These are phyloP conservation scores for Volutella citrinella DNA, from an alignment of 2,329 filamentous ascomycete genomes.

Conservation along the genomic window DNA sequence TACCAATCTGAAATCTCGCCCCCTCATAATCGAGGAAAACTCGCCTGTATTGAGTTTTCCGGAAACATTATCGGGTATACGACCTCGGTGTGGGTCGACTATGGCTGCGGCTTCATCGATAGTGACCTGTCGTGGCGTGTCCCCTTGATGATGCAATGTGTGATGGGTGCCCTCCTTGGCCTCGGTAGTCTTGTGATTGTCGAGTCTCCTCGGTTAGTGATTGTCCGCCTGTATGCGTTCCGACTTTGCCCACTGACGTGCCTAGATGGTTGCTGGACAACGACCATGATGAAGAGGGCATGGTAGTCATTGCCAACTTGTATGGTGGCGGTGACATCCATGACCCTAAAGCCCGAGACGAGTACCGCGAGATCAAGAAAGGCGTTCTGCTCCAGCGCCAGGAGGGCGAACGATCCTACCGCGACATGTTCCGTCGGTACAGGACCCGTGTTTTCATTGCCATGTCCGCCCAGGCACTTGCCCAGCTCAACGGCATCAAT, in stretches of 20 bases:
- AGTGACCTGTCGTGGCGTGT: constrained; percentile 86
- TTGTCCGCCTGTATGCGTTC: constrained; percentile 2
- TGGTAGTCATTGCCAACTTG: constrained; percentile 95
- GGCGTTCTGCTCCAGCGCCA: constrained; percentile 88
- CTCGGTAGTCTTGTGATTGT: constrained; percentile 89
- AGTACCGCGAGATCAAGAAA: constrained; percentile 99
- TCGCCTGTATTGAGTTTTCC: constrained; percentile 97
- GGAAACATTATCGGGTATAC: constrained; percentile 96
- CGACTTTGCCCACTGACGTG: constrained; percentile 23
- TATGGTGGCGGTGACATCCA: constrained; percentile 96
- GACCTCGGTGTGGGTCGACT: constrained; percentile 97
- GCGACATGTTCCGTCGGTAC: constrained; percentile 94
- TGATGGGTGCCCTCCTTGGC: constrained; percentile 86
- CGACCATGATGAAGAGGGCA: constrained; percentile 96
- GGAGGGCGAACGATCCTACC: constrained; percentile 88
- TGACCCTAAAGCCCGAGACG: constrained; percentile 85
- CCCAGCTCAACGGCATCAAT: constrained; percentile 98
- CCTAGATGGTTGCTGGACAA: constrained; percentile 92
- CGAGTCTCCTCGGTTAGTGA: constrained; percentile 80
- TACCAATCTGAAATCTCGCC: constrained; percentile 96
- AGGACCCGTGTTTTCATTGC: constrained; percentile 92
- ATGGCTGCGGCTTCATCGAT: constrained; percentile 89
- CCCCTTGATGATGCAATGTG: constrained; percentile 85
- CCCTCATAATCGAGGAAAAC: constrained; percentile 89
- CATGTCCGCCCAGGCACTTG: constrained; percentile 95